Evolutionary conservation across 202 grass and related monocot species (phyloP), one percentile per base, ranked within the genome.

Genomic region (Cymbopogon flexuosus): DNA sequence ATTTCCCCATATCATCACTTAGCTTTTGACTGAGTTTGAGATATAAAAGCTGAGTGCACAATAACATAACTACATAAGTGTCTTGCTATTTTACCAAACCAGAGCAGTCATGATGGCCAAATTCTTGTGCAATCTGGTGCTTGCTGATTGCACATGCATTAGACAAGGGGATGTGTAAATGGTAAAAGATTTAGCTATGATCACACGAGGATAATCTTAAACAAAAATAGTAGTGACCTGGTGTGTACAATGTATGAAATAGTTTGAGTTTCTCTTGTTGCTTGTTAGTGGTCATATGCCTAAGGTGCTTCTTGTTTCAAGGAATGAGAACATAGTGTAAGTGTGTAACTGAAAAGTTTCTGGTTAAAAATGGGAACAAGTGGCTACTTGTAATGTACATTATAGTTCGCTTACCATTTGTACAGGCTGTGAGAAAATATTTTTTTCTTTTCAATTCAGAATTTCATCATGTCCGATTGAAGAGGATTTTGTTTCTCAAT

Each of bases 121-220:
- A 47, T 49, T 33, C 43, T 51, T 14, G 0, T 34, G 39, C 59
- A 47, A 34, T 34, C 40, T 65, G 24, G 27, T 10, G 12, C 59
- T 47, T 31, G 15, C 59, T 41, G 3, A 77, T 46, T 30, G 8
- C 24, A 62, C 35, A 22, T 27, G 72, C 37, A 41, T 3, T 59
- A 40, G 33, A 2, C 12, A 76, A 24, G 24, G 6, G 19, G 12
- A 61, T 42, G 22, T 46, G 42, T 30, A 10, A 43, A 30, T 47
- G 12, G 23, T 49, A 24, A 49, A 46, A 70, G 67, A 72, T 72
- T 71, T 51, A 72, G 43, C 43, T 49, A n/a, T 51, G 42, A 72
- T 5, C 43, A 49, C 46, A 72, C 40, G 22, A 71, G 23, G 46
- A 71, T 31, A 71, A 47, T 71, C 13, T 62, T 62, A 19, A 45